Evolutionary conservation across 106 monocot genomes (phyloP), one percentile per base, ranked within the genome.

Genomic region (Chionographis japonica): DNA sequence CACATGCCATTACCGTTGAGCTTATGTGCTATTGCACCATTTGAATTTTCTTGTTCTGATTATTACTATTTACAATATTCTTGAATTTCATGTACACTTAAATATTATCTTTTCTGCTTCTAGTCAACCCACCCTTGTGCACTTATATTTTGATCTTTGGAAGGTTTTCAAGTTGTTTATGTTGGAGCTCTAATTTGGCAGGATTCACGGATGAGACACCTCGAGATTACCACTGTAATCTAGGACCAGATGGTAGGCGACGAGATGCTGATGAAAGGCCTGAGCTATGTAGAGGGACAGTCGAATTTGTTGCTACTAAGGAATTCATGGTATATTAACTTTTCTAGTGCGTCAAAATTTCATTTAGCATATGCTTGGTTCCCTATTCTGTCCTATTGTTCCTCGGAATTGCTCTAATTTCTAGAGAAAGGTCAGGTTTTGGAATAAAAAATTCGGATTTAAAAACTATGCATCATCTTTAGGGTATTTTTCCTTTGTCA

Each of bases 181-280:
- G 35, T 35, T 54, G 4, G 46, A 46, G 5, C 4, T 15, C n/a
- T 55, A 9, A 16, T 66, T 67, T 75, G 49, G 60, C 74, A 99
- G 98, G 98, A 39, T 85, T 85, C 61, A 78, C 84, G 43, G 87
- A 99, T 84, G 90, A 99, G 72, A 99, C 98, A 49, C 90, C 98
- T 52, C 80, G 93, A 57, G 98, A 99, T 37, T 99, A 99, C 66
- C 83, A 70, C 37, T 93, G 93, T 66, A 90, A 99, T 76, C 75
- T 99, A 50, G 98, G 93, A 15, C 93, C 93, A 56, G 93, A 99
- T 83, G 89, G 87, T 40, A 87, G 98, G 74, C 80, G 98, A 4
- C 89, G 87, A n/a, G 98, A 99, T 90, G 98, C 90, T 63, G 93
- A 93, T 80, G 98, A 93, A 83, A 87, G 98, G 59, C 93, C 93